Conservation (phyloP, 495 filamentous ascomycete species). For the Penicillium manginii region DNA sequence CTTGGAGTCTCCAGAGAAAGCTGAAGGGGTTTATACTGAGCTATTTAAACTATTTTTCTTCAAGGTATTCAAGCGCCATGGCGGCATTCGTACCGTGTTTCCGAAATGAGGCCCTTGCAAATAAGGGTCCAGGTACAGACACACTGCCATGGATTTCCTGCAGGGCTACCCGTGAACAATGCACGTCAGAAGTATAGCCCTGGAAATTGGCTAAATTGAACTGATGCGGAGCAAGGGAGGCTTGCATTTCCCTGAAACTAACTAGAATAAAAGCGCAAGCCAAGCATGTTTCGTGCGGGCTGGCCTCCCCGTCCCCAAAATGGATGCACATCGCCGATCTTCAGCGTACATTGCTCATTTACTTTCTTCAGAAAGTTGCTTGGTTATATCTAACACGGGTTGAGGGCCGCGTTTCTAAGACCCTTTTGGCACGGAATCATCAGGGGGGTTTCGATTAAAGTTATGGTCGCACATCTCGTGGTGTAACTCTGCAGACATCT, state of each 20-base stretch:
- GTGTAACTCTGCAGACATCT: neutral
- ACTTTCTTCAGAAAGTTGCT: neutral
- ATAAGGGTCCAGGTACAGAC: constrained; percentile 4
- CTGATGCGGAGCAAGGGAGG: neutral
- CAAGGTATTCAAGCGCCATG: neutral
- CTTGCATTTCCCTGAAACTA: neutral
- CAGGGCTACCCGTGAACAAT: neutral
- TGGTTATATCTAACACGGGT: constrained; percentile 7
- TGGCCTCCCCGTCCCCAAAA: constrained; percentile 21
- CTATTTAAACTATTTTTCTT: neutral
- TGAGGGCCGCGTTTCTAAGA: neutral
- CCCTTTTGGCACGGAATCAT: constrained; percentile 13
- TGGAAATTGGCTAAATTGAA: constrained; percentile 3
- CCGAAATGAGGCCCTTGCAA: neutral
- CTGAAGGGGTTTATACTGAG: neutral
- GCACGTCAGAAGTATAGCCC: neutral
- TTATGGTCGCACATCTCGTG: neutral
- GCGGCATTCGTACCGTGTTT: neutral
- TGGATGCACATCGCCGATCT: constrained; percentile 20
- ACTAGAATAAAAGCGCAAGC: constrained; percentile 1
- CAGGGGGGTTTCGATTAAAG: constrained; percentile 1
- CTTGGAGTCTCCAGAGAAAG: neutral
- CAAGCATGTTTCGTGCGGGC: constrained; percentile 16
- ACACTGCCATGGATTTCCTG: neutral
- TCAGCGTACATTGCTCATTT: neutral